A percentile compares a stretch with the other conserved stretches of the same genome.
These are phyloP conservation scores for Tylopilus sp. DNA, from an alignment of 768 basidiomycete species.

Conservation along the genomic window DNA sequence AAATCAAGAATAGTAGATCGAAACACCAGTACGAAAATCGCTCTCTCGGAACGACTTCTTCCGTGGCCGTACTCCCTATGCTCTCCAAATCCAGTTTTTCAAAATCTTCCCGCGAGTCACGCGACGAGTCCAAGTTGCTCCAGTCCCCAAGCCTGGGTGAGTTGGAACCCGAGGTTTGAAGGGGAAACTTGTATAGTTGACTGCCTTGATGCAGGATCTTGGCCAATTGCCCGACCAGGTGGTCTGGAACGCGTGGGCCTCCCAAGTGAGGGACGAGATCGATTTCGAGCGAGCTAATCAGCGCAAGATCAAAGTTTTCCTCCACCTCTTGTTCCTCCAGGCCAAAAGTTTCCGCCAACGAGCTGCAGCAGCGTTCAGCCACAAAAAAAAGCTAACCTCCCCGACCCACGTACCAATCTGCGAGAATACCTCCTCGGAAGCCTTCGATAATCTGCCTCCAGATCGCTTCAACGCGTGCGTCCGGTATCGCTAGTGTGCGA, in stretches of 20 bases:
- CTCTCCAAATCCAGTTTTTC: conserved; percentile 38
- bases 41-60: conserved; percentile 63
- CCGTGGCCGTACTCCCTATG: conserved; percentile 60
- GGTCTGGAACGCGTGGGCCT: conserved; percentile 63
- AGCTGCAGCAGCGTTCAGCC: conserved; percentile 35
- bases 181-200: conserved; percentile 44
- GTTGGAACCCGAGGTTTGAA: conserved; percentile 2
- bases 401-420: conserved; percentile 66
- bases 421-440: conserved; percentile 76
- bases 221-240: conserved; percentile 62
- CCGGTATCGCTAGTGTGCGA: conserved; percentile 45
- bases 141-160: conserved; percentile 11
- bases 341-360: conserved; percentile 51
- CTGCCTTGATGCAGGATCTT: conserved; percentile 74
- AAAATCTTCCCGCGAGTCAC: conserved; percentile 25
- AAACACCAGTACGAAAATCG: conserved; percentile 93
- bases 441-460: conserved; percentile 85
- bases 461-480: conserved; percentile 70
- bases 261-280: conserved; percentile 80
- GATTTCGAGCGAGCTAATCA: conserved; percentile 76
- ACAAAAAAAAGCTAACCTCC: neutral
- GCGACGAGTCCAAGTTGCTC: conserved; percentile 6
- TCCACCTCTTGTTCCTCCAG: conserved; percentile 69
- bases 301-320: conserved; percentile 80
- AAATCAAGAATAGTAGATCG: conserved; percentile 79